These are phyloP conservation scores for Aegilops bicornis DNA, from an alignment of 176 grass and related monocot genomes.

Conservation along the genomic window DNA sequence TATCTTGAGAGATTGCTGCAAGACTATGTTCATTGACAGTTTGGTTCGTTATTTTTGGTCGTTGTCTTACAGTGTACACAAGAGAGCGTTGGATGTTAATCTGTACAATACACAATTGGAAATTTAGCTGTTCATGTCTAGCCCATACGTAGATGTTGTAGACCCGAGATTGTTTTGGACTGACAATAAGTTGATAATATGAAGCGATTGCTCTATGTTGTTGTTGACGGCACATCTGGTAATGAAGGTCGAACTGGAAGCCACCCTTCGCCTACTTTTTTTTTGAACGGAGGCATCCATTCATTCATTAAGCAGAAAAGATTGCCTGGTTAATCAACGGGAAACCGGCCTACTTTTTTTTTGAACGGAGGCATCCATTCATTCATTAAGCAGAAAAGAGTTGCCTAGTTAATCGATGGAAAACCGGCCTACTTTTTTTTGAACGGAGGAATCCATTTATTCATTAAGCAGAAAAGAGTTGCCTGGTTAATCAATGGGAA, in stretches of 20 bases:
- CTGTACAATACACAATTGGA: conserved; percentile 17
- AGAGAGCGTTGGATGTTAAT: conserved; percentile 28
- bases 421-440: no score
- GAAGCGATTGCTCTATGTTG: background rate
- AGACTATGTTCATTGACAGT: background rate
- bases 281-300: no score
- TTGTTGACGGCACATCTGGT: conserved; percentile 2
- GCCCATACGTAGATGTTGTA: conserved; percentile 35
- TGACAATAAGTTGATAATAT: conserved; percentile 13
- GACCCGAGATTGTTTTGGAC: background rate
- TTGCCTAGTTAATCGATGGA: no score
- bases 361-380: no score
- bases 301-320: no score
- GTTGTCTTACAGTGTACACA: conserved; percentile 34
- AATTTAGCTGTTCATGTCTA: conserved; percentile 18
- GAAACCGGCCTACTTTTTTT: no score
- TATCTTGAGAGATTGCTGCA: background rate
- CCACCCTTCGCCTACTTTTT: no score
- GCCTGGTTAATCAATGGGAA: no score
- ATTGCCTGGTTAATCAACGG: no score
- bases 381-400: no score
- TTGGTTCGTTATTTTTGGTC: background rate
- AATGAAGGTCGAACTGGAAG: background rate
- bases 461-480: no score
- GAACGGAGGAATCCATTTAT: no score